Base-by-base conservation (phyloP, 148 eudicot species). In the Heliamphora exappendiculata region DNA sequence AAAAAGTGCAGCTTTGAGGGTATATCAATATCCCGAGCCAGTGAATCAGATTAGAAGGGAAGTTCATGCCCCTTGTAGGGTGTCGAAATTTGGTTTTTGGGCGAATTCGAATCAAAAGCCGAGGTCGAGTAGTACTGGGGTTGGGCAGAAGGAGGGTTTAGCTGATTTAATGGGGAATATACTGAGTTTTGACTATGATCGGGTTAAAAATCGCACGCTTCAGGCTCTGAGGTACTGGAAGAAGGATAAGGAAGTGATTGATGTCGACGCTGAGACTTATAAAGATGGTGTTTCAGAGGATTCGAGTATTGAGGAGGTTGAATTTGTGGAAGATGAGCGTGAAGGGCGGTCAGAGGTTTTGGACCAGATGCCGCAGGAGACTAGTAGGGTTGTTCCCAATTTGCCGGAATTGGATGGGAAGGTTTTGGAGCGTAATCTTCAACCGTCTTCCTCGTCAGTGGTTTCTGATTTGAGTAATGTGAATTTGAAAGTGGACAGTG, bases 61-160 rank as follows among this genome's bases (percentile, higher is more conserved):
- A 76, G 85, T 91, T 75, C 98, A 91, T 54, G 98, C 93, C 59
- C 98, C 98, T 55, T 80, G 83, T 71, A 79, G 88, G 20, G 39
- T 36, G 47, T 34, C 33, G 3, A 83, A 53, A 22, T 49, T 78
- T 10, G 83, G 88, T 76, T 79, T 70, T 69, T 44, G 39, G 33
- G 54, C 70, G 14, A 78, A 73, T 69, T 80, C 63, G 53, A 83
- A 70, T 78, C 26, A 65, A 66, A 79, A 26, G 51, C 68, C 11
- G 53, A 64, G 62, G 55, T 60, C 12, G 19, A 51, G 72, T 50
- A 29, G 14, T 31, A 17, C 16, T 31, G 39, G 54, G 54, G 54
- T 0, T 50, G 14, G 54, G 54, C 0, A 14, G 66, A 60, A 63
- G 70, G 85, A 69, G 47, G 54, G 16, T 76, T 67, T 13, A 0